These are phyloP conservation scores for Vanderwaltozyma tropicalis DNA, from an alignment of 805 yeast species.

Conservation along the genomic window DNA sequence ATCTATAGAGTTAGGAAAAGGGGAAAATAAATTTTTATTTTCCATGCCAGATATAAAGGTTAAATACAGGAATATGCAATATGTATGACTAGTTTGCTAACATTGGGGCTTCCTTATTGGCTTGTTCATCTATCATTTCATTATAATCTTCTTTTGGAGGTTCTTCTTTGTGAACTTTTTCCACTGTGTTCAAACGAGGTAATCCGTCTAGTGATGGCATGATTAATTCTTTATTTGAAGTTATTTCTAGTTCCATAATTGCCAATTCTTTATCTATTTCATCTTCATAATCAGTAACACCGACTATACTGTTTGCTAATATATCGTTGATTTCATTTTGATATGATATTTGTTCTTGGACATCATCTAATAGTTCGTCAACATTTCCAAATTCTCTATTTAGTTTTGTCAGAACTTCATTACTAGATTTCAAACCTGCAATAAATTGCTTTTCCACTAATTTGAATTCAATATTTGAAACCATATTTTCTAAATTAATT, in stretches of 20 bases:
- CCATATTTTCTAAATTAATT: constrained; percentile 67
- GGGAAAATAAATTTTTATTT: no score
- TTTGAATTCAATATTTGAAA: constrained; percentile 78
- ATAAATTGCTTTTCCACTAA: constrained; percentile 78
- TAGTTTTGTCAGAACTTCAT: constrained; percentile 58
- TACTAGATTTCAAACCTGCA: constrained; percentile 73
- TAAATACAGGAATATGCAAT: no score
- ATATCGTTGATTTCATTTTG: constrained; percentile 63
- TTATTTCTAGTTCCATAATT: constrained; percentile 30
- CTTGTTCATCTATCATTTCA: no score
- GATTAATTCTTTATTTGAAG: background rate
- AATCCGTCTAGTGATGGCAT: background rate
- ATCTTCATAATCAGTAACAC: constrained; percentile 33
- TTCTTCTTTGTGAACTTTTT: background rate
- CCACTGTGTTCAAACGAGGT: background rate
- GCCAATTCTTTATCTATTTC: constrained; percentile 60
- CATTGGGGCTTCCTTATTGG: no score
- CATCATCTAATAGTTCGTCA: constrained; percentile 75
- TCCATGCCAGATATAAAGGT: no score
- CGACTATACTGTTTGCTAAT: constrained; percentile 31
- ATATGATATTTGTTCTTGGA: constrained; percentile 68
- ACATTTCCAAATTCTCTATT: constrained; percentile 72
- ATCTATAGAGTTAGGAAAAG: no score
- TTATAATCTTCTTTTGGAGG: background rate
- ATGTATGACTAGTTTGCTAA: no score